Percentiles rank a stretch among this genome's conserved stretches.
Conservation (phyloP, 345 rosid genomes). For the Cardamine resedifolia region DNA sequence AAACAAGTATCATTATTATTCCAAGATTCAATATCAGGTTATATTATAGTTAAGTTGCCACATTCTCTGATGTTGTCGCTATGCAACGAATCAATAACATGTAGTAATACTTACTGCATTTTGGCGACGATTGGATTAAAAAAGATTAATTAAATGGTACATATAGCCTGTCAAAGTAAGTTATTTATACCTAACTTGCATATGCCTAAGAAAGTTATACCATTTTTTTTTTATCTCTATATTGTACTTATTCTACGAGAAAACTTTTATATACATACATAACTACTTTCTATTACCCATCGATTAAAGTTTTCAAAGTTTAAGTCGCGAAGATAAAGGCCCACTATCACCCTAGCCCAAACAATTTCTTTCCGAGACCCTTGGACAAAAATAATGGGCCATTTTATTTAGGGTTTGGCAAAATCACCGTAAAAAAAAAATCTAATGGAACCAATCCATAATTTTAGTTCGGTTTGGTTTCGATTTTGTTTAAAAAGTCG, state of each 20-base stretch:
- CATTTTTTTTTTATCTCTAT: background rate
- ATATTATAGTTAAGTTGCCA: background rate
- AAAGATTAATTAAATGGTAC: background rate
- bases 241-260: background rate
- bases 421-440: too few relatives aligned
- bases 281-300: background rate
- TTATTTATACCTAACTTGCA: slow-evolving; percentile 16
- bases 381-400: background rate
- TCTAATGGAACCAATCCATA: too few relatives aligned
- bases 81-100: slow-evolving; percentile 20
- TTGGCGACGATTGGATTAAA: background rate
- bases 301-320: background rate
- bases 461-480: too few relatives aligned
- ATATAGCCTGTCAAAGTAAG: background rate
- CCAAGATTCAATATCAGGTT: background rate
- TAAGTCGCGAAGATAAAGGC: background rate
- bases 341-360: background rate
- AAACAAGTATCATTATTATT: background rate
- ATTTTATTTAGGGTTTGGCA: too few relatives aligned
- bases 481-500: too few relatives aligned
- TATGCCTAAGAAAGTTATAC: slow-evolving; percentile 10
- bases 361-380: background rate
- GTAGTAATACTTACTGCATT: background rate
- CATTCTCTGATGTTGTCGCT: background rate
- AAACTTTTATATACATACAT: background rate